Conservation (phyloP, 495 filamentous ascomycete species). For the Paragyromitra xinjiangensis region DNA sequence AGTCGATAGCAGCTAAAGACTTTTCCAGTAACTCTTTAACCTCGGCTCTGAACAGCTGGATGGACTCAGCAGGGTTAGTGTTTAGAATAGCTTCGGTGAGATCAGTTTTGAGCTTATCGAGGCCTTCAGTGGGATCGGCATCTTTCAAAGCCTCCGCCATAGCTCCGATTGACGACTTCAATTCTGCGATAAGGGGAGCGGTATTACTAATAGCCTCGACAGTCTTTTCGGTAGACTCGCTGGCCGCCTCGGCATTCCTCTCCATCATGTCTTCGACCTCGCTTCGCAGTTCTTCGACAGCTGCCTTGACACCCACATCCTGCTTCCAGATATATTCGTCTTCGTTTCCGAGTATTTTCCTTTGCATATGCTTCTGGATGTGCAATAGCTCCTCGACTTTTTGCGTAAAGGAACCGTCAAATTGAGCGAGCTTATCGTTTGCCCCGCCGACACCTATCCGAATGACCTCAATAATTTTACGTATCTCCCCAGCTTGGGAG, state of each 20-base stretch:
- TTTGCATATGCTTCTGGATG: conserved; percentile 70
- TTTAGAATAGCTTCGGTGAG: conserved; percentile 47
- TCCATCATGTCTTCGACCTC: conserved; percentile 83
- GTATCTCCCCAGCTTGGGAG: conserved; percentile 53
- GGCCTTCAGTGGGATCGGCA: conserved; percentile 66
- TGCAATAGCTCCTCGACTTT: conserved; percentile 76
- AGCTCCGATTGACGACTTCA: conserved; percentile 72
- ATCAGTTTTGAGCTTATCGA: conserved; percentile 81
- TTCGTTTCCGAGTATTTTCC: conserved; percentile 49
- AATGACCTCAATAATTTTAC: conserved; percentile 58
- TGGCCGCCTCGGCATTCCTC: conserved; percentile 70
- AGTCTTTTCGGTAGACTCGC: conserved; percentile 62
- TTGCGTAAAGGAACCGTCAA: conserved; percentile 51
- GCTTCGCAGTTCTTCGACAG: conserved; percentile 86
- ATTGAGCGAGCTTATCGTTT: conserved; percentile 55
- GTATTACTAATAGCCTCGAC: conserved; percentile 62
- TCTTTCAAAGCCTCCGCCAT: conserved; percentile 57
- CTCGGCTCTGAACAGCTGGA: conserved; percentile 49
- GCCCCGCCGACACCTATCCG: conserved; percentile 54
- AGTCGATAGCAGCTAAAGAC: conserved; percentile 41
- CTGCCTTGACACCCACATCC: conserved; percentile 71
- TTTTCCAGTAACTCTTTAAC: conserved; percentile 51
- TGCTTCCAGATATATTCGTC: conserved; percentile 56
- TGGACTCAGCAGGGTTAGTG: conserved; percentile 38
- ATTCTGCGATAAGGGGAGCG: conserved; percentile 70